These are phyloP conservation scores for Pythium brachiatum DNA, from an alignment of 352 stramenopile species.

Conservation along the genomic window DNA sequence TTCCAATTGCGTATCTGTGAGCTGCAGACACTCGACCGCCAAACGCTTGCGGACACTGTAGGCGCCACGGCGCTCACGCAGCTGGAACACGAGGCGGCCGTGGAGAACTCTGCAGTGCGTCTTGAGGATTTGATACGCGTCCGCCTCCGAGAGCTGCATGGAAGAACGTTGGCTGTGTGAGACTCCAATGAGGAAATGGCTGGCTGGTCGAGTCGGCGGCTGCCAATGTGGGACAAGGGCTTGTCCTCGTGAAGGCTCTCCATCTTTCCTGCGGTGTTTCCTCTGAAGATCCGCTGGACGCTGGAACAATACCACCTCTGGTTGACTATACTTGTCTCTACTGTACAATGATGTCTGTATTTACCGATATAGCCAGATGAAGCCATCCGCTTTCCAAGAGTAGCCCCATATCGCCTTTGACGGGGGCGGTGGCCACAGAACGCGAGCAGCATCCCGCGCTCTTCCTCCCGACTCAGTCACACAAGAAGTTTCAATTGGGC, in stretches of 20 bases:
- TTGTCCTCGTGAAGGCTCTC: too few relatives aligned
- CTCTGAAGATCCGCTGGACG: too few relatives aligned
- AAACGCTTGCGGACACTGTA: neutral
- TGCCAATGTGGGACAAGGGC: too few relatives aligned
- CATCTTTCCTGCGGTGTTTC: too few relatives aligned
- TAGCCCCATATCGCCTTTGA: neutral
- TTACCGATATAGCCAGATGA: neutral
- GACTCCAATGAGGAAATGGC: too few relatives aligned
- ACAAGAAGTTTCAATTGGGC: neutral
- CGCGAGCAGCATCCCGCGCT: neutral
- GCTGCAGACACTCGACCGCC: neutral
- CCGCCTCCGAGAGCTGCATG: neutral
- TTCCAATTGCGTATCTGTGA: neutral
- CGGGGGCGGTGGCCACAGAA: constrained; percentile 3
- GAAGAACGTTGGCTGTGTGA: too few relatives aligned
- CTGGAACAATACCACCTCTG: neutral
- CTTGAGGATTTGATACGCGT: neutral
- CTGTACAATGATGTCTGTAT: neutral
- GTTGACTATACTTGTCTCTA: neutral
- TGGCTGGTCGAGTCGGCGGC: too few relatives aligned
- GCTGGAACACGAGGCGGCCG: neutral
- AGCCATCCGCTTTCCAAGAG: neutral
- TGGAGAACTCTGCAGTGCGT: neutral
- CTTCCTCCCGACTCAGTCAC: neutral
- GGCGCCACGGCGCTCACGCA: neutral